Evolutionary conservation across 768 basidiomycete species (phyloP).

Genomic region (Obba rivulosa): DNA sequence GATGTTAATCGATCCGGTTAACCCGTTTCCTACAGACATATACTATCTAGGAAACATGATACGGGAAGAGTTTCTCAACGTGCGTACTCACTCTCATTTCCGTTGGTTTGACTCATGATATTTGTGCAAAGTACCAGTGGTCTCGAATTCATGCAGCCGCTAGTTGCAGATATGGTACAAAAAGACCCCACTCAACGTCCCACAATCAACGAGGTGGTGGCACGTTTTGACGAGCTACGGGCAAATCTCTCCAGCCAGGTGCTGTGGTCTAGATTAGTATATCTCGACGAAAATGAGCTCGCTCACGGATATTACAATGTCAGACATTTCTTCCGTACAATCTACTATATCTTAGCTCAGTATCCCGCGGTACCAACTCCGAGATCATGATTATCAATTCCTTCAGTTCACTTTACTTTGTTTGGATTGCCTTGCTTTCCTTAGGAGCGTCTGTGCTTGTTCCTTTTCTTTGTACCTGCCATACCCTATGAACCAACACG

Average conservation of each 20-base stretch:
- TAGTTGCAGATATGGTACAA: slow-evolving; percentile 22
- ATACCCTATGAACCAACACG: no score
- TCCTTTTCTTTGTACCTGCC: no score
- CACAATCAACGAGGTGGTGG: slow-evolving; percentile 13
- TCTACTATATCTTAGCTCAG: neutral
- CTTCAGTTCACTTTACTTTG: no score
- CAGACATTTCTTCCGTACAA: slow-evolving; percentile 3
- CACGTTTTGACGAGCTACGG: slow-evolving; percentile 6
- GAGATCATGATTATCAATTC: no score
- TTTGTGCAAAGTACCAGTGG: slow-evolving; percentile 12
- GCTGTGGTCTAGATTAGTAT: slow-evolving; percentile 1
- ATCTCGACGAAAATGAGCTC: slow-evolving; percentile 1
- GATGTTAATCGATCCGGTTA: neutral
- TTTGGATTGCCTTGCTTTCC: no score
- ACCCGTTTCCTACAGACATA: slow-evolving; percentile 14
- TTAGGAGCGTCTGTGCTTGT: no score
- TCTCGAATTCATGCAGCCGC: slow-evolving; percentile 20
- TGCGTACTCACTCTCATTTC: neutral
- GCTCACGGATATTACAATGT: neutral
- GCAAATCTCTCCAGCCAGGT: neutral
- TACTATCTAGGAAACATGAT: slow-evolving; percentile 14
- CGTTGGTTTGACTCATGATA: neutral
- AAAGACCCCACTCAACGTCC: slow-evolving; percentile 22
- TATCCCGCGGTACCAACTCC: slow-evolving; percentile 1
- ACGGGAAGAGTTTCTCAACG: slow-evolving; percentile 7